Evolutionary conservation across 306 rosid species (phyloP).

Genomic region (Rosa persica): DNA sequence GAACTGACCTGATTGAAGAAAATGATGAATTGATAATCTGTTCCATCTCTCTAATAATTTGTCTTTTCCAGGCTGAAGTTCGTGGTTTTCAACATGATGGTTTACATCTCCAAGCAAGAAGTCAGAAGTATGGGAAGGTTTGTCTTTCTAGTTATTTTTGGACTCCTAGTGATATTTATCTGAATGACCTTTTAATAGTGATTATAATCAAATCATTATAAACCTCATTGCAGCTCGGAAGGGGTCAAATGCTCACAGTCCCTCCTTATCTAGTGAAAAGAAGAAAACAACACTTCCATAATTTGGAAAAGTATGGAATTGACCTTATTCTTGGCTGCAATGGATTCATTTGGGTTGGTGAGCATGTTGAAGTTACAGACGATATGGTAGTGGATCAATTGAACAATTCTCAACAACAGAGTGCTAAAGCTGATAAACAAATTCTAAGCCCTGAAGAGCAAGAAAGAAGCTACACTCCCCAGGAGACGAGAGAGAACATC

Average conservation of each 20-base stretch:
- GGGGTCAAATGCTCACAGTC: slow-evolving; percentile 76
- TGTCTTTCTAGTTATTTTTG: slow-evolving; percentile 10
- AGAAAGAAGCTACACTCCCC: slow-evolving; percentile 46
- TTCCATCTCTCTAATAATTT: neutral
- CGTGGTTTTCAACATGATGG: slow-evolving; percentile 89
- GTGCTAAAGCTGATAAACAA: slow-evolving; percentile 16
- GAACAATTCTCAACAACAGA: slow-evolving; percentile 45
- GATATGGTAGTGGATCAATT: slow-evolving; percentile 63
- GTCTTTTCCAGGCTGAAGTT: slow-evolving; percentile 70
- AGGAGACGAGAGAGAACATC: slow-evolving; percentile 62
- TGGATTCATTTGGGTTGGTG: slow-evolving; percentile 91
- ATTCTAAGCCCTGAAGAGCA: slow-evolving; percentile 46
- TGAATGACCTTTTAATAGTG: neutral
- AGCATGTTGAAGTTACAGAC: slow-evolving; percentile 57
- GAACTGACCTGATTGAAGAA: neutral
- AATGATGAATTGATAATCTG: neutral
- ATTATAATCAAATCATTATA: neutral
- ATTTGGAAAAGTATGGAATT: slow-evolving; percentile 64
- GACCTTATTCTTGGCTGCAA: slow-evolving; percentile 86
- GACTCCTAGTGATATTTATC: neutral
- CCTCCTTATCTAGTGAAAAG: slow-evolving; percentile 84
- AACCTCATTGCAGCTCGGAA: slow-evolving; percentile 56
- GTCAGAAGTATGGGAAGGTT: slow-evolving; percentile 94
- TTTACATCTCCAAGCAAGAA: slow-evolving; percentile 94
- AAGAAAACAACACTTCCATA: slow-evolving; percentile 87